A percentile compares a stretch with the other conserved stretches of the same genome.
Evolutionary conservation across 371 early-diverging fungal species (phyloP).

Genomic region (Capillidium rhysosporum): DNA sequence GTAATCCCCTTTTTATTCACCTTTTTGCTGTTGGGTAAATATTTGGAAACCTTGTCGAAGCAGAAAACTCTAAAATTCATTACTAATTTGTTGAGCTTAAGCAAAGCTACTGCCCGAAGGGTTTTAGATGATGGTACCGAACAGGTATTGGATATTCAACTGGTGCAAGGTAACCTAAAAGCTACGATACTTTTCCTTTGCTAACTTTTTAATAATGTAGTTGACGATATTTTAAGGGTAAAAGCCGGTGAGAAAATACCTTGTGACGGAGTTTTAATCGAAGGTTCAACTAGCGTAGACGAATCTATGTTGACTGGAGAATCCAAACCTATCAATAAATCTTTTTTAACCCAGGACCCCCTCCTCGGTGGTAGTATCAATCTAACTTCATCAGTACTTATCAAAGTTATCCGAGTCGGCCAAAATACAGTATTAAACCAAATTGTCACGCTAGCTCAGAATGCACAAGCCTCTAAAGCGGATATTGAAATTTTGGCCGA

Average conservation of each 20-base stretch:
- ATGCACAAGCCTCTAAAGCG: slow-evolving; percentile 42
- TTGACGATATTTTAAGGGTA: slow-evolving; percentile 62
- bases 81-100: slow-evolving; percentile 41
- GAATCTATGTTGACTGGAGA: slow-evolving; percentile 44
- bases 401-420: slow-evolving; percentile 28
- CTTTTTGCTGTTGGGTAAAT: slow-evolving; percentile 45
- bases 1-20: slow-evolving; percentile 20
- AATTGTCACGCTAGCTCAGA: slow-evolving; percentile 41
- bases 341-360: slow-evolving; percentile 56
- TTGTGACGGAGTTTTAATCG: slow-evolving; percentile 9
- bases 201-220: slow-evolving; percentile 21
- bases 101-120: slow-evolving; percentile 34
- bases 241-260: slow-evolving; percentile 21
- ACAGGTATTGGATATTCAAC: slow-evolving; percentile 32
- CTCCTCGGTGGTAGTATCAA: slow-evolving; percentile 62
- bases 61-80: slow-evolving; percentile 46
- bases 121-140: slow-evolving; percentile 8
- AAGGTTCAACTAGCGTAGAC: slow-evolving; percentile 23
- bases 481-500: slow-evolving; percentile 42
- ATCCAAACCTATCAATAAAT: slow-evolving; percentile 40
- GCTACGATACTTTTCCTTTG: slow-evolving; percentile 20
- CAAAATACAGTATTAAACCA: slow-evolving; percentile 37
- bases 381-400: slow-evolving; percentile 24
- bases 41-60: slow-evolving; percentile 47
- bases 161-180: slow-evolving; percentile 6